Evolutionary conservation across 1,284 basidiomycete genomes (phyloP).

Genomic region (Sporisorium iseilematis-ciliati): DNA sequence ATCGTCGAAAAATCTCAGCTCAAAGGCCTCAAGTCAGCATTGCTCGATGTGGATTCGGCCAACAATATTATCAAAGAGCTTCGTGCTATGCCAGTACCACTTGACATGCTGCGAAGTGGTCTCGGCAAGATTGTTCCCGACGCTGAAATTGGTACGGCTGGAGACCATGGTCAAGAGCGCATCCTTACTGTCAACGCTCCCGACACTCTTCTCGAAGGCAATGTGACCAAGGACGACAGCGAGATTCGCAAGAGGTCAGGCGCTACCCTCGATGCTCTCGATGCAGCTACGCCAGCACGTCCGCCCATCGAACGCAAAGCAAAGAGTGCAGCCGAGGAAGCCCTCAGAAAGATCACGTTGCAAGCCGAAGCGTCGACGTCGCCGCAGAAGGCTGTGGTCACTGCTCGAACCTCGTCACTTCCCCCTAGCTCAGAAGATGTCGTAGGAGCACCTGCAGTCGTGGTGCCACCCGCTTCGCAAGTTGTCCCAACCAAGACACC

Average conservation of each 20-base stretch:
- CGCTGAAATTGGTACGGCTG: slow-evolving; percentile 39
- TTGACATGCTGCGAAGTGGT: slow-evolving; percentile 31
- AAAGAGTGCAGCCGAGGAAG: slow-evolving; percentile 48
- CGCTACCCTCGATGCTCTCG: slow-evolving; percentile 16
- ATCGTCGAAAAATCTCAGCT: slow-evolving; percentile 48
- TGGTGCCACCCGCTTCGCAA: background rate
- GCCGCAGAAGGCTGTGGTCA: slow-evolving; percentile 25
- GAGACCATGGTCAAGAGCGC: slow-evolving; percentile 49
- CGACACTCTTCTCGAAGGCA: slow-evolving; percentile 17
- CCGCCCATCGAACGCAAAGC: slow-evolving; percentile 23
- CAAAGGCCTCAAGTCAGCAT: slow-evolving; percentile 54
- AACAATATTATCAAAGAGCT: slow-evolving; percentile 63
- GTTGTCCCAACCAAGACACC: background rate
- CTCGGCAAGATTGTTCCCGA: slow-evolving; percentile 28
- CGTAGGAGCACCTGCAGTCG: background rate
- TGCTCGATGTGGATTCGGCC: slow-evolving; percentile 56
- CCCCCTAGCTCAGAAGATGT: slow-evolving; percentile 22
- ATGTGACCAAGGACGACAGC: slow-evolving; percentile 34
- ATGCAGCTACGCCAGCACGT: slow-evolving; percentile 11
- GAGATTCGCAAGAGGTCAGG: slow-evolving; percentile 35
- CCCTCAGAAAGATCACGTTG: slow-evolving; percentile 37
- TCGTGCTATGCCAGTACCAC: slow-evolving; percentile 50
- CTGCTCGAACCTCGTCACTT: slow-evolving; percentile 38
- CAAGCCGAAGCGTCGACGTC: slow-evolving; percentile 17
- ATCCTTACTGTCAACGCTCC: slow-evolving; percentile 32